Evolutionary conservation across 371 early-diverging fungal genomes (phyloP).

Genomic region (Mucor plumbeus): DNA sequence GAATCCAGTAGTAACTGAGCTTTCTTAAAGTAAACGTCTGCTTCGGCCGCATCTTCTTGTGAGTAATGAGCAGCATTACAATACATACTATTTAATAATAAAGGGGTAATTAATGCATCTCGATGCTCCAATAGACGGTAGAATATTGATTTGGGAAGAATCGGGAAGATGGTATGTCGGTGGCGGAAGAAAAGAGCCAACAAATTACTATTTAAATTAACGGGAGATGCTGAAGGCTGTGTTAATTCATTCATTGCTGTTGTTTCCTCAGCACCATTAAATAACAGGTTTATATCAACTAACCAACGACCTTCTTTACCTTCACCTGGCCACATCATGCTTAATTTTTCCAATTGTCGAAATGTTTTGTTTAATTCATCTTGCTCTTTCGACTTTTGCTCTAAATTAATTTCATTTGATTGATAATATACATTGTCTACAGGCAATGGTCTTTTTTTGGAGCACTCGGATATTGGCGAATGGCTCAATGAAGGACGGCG

Average conservation of each 20-base stretch:
- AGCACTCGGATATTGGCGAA: not conserved
- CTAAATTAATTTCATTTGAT: not conserved
- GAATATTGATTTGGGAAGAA: slow-evolving; percentile 37
- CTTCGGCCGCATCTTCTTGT: slow-evolving; percentile 18
- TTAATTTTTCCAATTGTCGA: slow-evolving; percentile 21
- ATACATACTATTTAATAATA: slow-evolving; percentile 33
- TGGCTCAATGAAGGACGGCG: not conserved
- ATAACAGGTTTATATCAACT: slow-evolving; percentile 21
- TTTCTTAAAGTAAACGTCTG: slow-evolving; percentile 31
- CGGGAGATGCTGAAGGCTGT: not conserved
- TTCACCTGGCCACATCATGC: slow-evolving; percentile 32
- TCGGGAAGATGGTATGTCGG: slow-evolving; percentile 31
- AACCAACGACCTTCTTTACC: slow-evolving; percentile 36
- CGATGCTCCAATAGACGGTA: slow-evolving; percentile 32
- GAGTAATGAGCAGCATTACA: slow-evolving; percentile 38
- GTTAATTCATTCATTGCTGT: not conserved
- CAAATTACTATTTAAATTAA: slow-evolving; percentile 8
- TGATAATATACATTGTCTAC: not conserved
- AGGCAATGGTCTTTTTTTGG: not conserved
- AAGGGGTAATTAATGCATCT: slow-evolving; percentile 32
- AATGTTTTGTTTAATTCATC: slow-evolving; percentile 5
- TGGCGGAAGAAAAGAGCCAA: slow-evolving; percentile 35
- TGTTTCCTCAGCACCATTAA: slow-evolving; percentile 5
- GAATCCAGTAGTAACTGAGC: slow-evolving; percentile 30
- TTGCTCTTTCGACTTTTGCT: slow-evolving; percentile 7